Conservation (phyloP, 2,329 filamentous ascomycete species). For the Cordyceps fumosorosea region DNA sequence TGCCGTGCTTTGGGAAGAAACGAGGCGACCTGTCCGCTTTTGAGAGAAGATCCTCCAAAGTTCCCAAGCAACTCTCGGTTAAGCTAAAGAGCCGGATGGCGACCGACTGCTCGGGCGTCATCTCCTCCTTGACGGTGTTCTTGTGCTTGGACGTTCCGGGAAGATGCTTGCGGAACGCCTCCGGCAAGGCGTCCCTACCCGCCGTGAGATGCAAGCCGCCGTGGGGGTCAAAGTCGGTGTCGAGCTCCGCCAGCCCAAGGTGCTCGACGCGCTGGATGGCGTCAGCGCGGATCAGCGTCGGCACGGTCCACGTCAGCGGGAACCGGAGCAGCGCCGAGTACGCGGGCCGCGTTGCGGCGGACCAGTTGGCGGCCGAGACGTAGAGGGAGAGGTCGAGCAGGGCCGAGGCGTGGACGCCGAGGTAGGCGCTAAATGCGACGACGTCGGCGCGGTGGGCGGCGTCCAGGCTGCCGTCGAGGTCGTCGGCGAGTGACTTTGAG, state of each 20-base stretch:
- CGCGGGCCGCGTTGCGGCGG: constrained; percentile 66
- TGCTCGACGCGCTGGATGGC: constrained; percentile 66
- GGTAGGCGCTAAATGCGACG: constrained; percentile 57
- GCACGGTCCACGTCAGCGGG: constrained; percentile 82
- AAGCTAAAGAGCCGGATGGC: constrained; percentile 72
- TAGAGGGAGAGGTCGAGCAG: constrained; percentile 85
- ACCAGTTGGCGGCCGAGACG: constrained; percentile 84
- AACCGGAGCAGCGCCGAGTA: constrained; percentile 77
- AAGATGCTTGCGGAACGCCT: constrained; percentile 33
- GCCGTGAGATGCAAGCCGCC: constrained; percentile 30
- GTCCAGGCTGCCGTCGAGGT: constrained; percentile 35
- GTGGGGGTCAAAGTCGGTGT: constrained; percentile 47
- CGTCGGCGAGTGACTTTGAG: constrained; percentile 26
- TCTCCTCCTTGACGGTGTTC: constrained; percentile 52
- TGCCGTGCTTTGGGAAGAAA: constrained; percentile 23
- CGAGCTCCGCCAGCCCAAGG: constrained; percentile 61
- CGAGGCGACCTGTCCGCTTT: constrained; percentile 20
- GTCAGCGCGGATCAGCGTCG: constrained; percentile 62
- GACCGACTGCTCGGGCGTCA: constrained; percentile 64
- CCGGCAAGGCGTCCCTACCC: constrained; percentile 32
- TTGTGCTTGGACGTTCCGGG: constrained; percentile 33
- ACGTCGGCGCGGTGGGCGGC: constrained; percentile 38
- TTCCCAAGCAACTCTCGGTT: constrained; percentile 63
- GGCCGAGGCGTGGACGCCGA: constrained; percentile 67
- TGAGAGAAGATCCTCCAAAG: constrained; percentile 53